A percentile compares a stretch with the other conserved stretches of the same genome.
phyloP scores from a whole-genome alignment of 1,284 basidiomycete genomes.

The Gymnopus androsaceus region DNA sequence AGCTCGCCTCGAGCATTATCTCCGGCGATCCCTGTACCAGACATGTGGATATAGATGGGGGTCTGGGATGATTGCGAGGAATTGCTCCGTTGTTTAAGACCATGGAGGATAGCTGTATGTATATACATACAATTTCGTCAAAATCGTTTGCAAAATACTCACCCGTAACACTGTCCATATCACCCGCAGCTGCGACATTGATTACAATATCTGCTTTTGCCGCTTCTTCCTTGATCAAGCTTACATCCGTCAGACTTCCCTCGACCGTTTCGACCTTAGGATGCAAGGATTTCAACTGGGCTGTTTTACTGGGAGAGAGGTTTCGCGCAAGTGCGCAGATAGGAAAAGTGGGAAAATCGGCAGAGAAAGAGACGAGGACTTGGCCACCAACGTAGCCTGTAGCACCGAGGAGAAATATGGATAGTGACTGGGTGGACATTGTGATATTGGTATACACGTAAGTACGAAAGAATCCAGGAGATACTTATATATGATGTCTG shows the following conservation, averaged over 20 bases:
- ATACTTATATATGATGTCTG: too few relatives aligned
- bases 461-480: too few relatives aligned
- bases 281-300: constrained; percentile 7
- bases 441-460: too few relatives aligned
- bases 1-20: constrained; percentile 11
- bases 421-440: too few relatives aligned
- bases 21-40: constrained; percentile 8
- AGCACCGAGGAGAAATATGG: constrained; percentile 13
- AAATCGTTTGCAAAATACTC: background rate
- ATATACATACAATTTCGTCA: background rate
- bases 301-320: background rate
- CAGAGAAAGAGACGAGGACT: background rate
- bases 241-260: background rate
- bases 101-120: constrained; percentile 6
- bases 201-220: constrained; percentile 12
- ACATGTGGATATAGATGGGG: constrained; percentile 14
- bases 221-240: constrained; percentile 1
- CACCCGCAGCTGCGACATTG: constrained; percentile 4
- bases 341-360: constrained; percentile 5
- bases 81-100: background rate
- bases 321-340: constrained; percentile 4
- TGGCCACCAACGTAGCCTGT: constrained; percentile 14
- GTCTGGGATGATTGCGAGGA: background rate
- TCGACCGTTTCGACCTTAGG: constrained; percentile 7
- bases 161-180: constrained; percentile 6